These are phyloP conservation scores for Aspergillus novoparasiticus DNA, from an alignment of 2,329 filamentous ascomycete species.

Conservation along the genomic window DNA sequence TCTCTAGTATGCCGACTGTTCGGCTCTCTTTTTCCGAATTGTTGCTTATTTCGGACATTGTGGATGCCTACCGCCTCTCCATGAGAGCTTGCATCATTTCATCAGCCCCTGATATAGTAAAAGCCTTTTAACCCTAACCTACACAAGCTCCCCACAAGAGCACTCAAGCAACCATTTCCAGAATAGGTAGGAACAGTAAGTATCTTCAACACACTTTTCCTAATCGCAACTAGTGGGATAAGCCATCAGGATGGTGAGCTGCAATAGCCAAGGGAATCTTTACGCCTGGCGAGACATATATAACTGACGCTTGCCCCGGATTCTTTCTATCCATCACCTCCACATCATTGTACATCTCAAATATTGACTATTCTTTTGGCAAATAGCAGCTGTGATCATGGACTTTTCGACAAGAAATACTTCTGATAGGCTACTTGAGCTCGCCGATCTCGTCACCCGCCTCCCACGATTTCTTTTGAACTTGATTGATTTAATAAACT, in stretches of 20 bases:
- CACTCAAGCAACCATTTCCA: neutral
- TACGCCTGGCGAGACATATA: neutral
- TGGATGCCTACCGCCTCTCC: neutral
- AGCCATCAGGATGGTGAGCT: neutral
- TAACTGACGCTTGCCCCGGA: neutral
- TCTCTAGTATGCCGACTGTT: no score
- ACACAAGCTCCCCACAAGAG: neutral
- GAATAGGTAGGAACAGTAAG: no score
- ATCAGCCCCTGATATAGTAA: no score
- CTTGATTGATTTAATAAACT: neutral
- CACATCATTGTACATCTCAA: neutral
- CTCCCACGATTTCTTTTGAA: neutral
- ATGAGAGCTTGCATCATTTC: no score
- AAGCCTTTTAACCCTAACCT: neutral
- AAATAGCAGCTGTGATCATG: neutral
- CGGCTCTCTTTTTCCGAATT: no score
- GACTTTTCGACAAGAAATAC: neutral
- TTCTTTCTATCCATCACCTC: neutral
- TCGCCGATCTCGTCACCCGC: neutral
- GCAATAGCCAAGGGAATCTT: neutral
- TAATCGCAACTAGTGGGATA: neutral
- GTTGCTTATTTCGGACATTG: neutral
- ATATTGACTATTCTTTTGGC: neutral
- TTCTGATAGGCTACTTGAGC: neutral
- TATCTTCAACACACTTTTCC: neutral